Evolutionary conservation across 768 basidiomycete species (phyloP), one percentile per base, ranked within the genome.

Genomic region (Boletus edulis): DNA sequence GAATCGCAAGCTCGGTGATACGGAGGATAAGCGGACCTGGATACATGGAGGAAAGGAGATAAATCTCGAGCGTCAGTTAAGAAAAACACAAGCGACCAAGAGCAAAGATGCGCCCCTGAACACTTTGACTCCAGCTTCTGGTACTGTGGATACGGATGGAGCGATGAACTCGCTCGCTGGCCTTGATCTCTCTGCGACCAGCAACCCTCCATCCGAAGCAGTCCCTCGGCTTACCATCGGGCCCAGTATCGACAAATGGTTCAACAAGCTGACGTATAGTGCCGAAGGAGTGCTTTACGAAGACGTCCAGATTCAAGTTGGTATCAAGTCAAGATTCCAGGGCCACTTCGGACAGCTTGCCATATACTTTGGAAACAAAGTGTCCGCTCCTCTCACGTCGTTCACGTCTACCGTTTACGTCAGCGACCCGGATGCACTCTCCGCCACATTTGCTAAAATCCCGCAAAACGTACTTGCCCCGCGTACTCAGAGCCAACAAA

Each of bases 1-100:
- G 39, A 90, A 96, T 69, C 87, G 85, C 67, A 96, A 95, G 67
- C 88, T 91, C 35, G 88, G 86, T 6, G 91, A 94, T 62, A 91
- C 91, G n/a, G 91, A 92, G 57, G 94, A 98, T 71, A 96, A 95
- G 73, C 80, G 94, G 51, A 94, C 89, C 0, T 98, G 96, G 96
- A 76, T 94, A 52, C 90, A 94, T 60, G 94, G 95, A 6, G 93
- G 93, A n/a, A 94, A 91, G 72, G 92, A 94, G 59, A 85, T 88
- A 40, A 97, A 94, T 64, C 69, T 89, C 53, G 93, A 95, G 38
- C 79, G 87, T 51, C 86, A 87, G 49, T 71, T 79, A 5, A 77
- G 81, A 34, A 82, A 76, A 72, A 80, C 79, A 27, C 84, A 83
- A 63, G 72, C 72, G 31, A 72, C 76, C 14, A 62, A 73, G 55